Evolutionary conservation across 768 basidiomycete genomes (phyloP), one percentile per base, ranked within the genome.

Genomic region (Podaxis sp.): DNA sequence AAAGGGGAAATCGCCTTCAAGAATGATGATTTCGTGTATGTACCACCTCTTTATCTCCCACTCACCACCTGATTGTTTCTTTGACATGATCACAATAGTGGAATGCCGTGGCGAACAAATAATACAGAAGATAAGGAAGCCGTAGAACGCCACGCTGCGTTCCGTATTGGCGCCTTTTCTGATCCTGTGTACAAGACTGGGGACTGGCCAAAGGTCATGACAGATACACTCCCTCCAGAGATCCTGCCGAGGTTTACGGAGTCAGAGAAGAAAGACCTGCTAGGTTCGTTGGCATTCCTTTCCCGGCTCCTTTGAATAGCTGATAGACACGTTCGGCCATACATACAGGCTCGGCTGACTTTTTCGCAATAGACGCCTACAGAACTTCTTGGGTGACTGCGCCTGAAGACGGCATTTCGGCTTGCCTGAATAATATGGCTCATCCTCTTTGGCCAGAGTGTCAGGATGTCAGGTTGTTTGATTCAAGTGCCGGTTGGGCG

Each of bases 391-490:
- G 65, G 63, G 65, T 79, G 36, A 62, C 73, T 14, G 81, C 79
- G 9, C 80, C 81, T 11, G 65, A 68, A 0, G 76, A 75, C 46
- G 82, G 82, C 10, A 66, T 82, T 10, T 76, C 71, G 16, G 73
- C 78, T 13, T 83, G 82, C 65, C 65, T 77, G 6, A 64, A 70
- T 4, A 77, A 82, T 58, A 69, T 69, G 23, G 73, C 76, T 0
- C 74, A 82, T 65, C 79, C 80, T 3, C 64, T 78, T n/a, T 84
- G 82, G 82, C 82, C 82, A 2, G 75, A 73, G 40, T 83, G 82
- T 61, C 73, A 81, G 57, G 71, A 68, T 10, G 65, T 69, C 10
- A 72, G 77, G 35, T 55, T 76, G 59, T 78, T 74, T 63, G 77
- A 81, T 60, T 74, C 76, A 5, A 74, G 74, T 42, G 55, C 32